Evolutionary conservation across 2,329 filamentous ascomycete species (phyloP).

Genomic region (Penicillium sp.): DNA sequence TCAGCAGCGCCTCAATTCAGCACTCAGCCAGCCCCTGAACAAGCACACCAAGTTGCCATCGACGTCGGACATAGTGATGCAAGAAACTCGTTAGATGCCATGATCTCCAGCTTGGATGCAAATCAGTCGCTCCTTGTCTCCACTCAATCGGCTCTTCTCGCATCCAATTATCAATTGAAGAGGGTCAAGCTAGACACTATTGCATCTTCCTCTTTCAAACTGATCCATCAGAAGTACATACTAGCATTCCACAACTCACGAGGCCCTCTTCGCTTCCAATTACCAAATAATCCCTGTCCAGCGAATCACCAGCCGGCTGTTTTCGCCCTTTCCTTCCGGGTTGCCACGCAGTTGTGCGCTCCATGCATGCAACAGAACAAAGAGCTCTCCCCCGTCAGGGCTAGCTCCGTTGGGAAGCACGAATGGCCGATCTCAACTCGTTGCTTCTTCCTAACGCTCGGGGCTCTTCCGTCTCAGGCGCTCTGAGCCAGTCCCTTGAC

Average conservation of each 20-base stretch:
- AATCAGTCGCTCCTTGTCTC: not conserved
- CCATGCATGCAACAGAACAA: not conserved
- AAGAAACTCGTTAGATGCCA: slow-evolving; percentile 3
- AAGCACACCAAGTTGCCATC: not conserved
- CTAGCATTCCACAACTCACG: not conserved
- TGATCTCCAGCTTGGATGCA: not conserved
- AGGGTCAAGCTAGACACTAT: not conserved
- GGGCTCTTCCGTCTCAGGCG: not conserved
- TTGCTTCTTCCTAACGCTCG: slow-evolving; percentile 7
- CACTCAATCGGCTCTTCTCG: not conserved
- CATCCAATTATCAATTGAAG: not conserved
- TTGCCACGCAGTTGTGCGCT: not conserved
- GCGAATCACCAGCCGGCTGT: not conserved
- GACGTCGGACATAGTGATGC: not conserved
- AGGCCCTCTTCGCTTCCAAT: not conserved
- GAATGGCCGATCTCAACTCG: not conserved
- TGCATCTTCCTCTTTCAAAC: not conserved
- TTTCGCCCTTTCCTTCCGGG: not conserved
- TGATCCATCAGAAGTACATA: not conserved
- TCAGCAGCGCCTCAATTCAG: not conserved
- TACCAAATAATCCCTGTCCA: not conserved
- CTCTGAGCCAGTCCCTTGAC: not conserved
- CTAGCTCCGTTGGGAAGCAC: not conserved
- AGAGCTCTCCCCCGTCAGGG: not conserved
- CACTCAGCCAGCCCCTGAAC: not conserved